Percentiles rank a stretch among this genome's conserved stretches.
Evolutionary conservation across 2,329 filamentous ascomycete species (phyloP).

Genomic region (Lojkania enalia): DNA sequence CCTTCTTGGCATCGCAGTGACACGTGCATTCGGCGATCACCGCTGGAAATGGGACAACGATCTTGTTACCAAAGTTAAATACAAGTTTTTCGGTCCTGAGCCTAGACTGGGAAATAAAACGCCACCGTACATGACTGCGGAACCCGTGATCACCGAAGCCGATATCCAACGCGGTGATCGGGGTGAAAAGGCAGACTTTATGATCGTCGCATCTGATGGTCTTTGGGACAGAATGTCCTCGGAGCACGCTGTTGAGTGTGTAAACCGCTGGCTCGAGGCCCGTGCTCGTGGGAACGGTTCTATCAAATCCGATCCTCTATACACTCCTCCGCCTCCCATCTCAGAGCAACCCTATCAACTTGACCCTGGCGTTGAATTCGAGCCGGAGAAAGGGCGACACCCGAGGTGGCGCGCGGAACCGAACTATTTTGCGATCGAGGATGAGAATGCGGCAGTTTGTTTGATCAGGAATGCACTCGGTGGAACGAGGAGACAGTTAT

Average conservation of each 20-base stretch:
- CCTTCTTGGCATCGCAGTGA: slow-evolving; percentile 63
- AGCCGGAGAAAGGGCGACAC: slow-evolving; percentile 36
- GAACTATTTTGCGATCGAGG: slow-evolving; percentile 54
- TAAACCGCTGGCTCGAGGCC: slow-evolving; percentile 58
- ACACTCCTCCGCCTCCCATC: background rate
- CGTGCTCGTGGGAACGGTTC: slow-evolving; percentile 25
- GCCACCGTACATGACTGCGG: slow-evolving; percentile 69
- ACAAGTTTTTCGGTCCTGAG: slow-evolving; percentile 55
- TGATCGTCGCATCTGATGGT: slow-evolving; percentile 69
- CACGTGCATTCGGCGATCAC: slow-evolving; percentile 69
- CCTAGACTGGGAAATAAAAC: slow-evolving; percentile 53
- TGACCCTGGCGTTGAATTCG: slow-evolving; percentile 41
- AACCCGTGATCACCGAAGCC: slow-evolving; percentile 65
- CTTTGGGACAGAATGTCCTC: slow-evolving; percentile 65
- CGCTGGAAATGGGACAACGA: slow-evolving; percentile 67
- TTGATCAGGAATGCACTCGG: slow-evolving; percentile 58
- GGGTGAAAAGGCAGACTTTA: slow-evolving; percentile 53
- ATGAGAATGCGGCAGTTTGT: slow-evolving; percentile 58
- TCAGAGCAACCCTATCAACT: slow-evolving; percentile 11
- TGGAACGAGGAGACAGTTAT: slow-evolving; percentile 48
- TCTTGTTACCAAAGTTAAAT: slow-evolving; percentile 50
- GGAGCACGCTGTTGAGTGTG: slow-evolving; percentile 61
- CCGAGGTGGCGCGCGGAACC: slow-evolving; percentile 44
- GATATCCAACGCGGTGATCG: slow-evolving; percentile 46
- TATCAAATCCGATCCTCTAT: slow-evolving; percentile 20